These are phyloP conservation scores for Fragaria nilgerrensis DNA, from an alignment of 306 rosid species.

Conservation along the genomic window DNA sequence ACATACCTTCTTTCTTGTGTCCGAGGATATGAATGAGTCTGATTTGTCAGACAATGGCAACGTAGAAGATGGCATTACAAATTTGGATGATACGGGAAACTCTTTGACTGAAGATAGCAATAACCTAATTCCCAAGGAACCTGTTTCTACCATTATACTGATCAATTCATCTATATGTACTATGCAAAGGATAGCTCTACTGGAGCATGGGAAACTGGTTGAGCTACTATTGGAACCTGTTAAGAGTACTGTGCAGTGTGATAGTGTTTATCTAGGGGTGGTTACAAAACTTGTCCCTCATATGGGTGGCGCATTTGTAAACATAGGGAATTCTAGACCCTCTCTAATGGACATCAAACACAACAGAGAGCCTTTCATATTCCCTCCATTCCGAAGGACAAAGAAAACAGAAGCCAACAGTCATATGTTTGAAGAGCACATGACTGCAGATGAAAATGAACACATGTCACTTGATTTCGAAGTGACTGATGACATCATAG, in stretches of 20 bases:
- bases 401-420: constrained; percentile 45
- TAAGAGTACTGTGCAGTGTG: constrained; percentile 90
- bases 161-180: constrained; percentile 95
- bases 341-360: constrained; percentile 81
- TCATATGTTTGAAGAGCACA: constrained; percentile 24
- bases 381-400: constrained; percentile 76
- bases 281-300: constrained; percentile 87
- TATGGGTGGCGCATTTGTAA: constrained; percentile 96
- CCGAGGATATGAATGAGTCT: constrained; percentile 42
- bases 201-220: constrained; percentile 80
- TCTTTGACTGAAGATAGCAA: constrained; percentile 52
- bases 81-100: constrained; percentile 45
- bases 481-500: constrained; percentile 36
- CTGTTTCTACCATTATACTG: constrained; percentile 65
- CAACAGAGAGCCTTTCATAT: constrained; percentile 80
- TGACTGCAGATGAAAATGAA: constrained; percentile 34
- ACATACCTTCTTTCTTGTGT: constrained; percentile 29
- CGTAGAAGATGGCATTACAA: constrained; percentile 31
- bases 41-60: constrained; percentile 35
- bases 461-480: constrained; percentile 28
- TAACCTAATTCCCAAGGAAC: constrained; percentile 39
- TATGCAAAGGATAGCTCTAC: constrained; percentile 96
- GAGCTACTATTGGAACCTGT: constrained; percentile 92
- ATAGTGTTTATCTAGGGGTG: constrained; percentile 82
- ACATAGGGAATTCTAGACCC: constrained; percentile 76